Evolutionary conservation across 257 asterid genomes (phyloP), one percentile per base, ranked within the genome.

Genomic region (Prunella vulgaris): DNA sequence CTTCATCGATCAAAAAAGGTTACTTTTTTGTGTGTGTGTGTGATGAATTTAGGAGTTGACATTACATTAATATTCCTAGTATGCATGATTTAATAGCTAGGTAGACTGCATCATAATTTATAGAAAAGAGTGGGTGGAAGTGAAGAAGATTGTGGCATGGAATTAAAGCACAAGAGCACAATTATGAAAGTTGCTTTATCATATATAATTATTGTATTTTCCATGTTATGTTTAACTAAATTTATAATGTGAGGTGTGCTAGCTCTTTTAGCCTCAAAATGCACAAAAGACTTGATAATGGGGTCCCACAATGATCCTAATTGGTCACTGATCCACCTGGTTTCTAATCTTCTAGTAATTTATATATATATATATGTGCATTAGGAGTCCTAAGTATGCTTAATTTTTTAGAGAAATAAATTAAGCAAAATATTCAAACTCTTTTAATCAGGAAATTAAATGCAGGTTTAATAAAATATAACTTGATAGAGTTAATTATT

Each of bases 201-300:
- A 75, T 71, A 75, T 71, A 68, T 44, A 4, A 56, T 44, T 70
- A 15, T 60, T 61, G 49, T 53, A 44, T 68, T 53, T 56, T 28
- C 60, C 72, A 73, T 40, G 62, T 49, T 59, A 44, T 78, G 57
- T 56, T 62, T 56, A 64, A 18, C 67, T 64, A 22, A 56, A 10
- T 74, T 69, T 70, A 60, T 68, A 9, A 63, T 42, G 21, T 18
- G 42, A 20, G 76, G 65, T 67, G 60, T 71, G 74, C n/a, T n/a
- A n/a, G n/a, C 60, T n/a, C 53, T 73, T 48, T 73, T 74, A 75
- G 82, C 85, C 71, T 83, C 80, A 87, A 83, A 83, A 80, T 82
- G 84, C 60, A 80, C 60, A 63, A 78, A 80, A 84, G 46, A 67
- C 12, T 27, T 15, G 1, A 22, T 13, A 33, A 69, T 42, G 10